Percentiles rank a stretch among this genome's conserved stretches.
Evolutionary conservation across 2,329 filamentous ascomycete genomes (phyloP).

Genomic region (Fusarium albidum): DNA sequence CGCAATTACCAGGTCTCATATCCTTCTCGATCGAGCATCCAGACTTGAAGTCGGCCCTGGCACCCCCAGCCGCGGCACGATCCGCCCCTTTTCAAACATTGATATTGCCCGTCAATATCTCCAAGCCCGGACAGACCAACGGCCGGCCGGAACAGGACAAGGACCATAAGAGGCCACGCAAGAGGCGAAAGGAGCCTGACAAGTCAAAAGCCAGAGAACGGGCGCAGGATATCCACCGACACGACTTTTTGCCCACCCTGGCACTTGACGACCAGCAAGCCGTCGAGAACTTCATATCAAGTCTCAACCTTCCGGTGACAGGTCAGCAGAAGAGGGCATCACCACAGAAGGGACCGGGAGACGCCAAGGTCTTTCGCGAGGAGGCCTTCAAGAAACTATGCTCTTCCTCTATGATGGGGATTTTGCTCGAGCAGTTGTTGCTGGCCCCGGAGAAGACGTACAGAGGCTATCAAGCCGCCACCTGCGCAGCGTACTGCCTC

Average conservation of each 20-base stretch:
- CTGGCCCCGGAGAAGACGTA: slow-evolving; percentile 36
- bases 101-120: slow-evolving; percentile 38
- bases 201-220: neutral
- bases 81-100: slow-evolving; percentile 40
- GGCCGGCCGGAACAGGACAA: neutral
- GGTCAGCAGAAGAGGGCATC: neutral
- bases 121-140: neutral
- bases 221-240: neutral
- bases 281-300: slow-evolving; percentile 41
- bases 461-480: slow-evolving; percentile 32
- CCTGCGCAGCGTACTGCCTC: slow-evolving; percentile 35
- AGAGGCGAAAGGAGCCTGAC: slow-evolving; percentile 20
- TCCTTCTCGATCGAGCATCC: slow-evolving; percentile 49
- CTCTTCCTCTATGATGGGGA: slow-evolving; percentile 22
- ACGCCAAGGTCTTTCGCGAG: neutral
- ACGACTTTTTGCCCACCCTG: slow-evolving; percentile 29
- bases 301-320: slow-evolving; percentile 26
- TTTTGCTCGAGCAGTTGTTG: slow-evolving; percentile 39
- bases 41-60: slow-evolving; percentile 42
- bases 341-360: neutral
- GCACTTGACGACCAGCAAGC: slow-evolving; percentile 37
- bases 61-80: slow-evolving; percentile 38
- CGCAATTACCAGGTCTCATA: slow-evolving; percentile 29
- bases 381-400: slow-evolving; percentile 15
- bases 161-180: neutral